Evolutionary conservation across 495 filamentous ascomycete species (phyloP), one percentile per base, ranked within the genome.

Genomic region (Aspergillus asperescens): DNA sequence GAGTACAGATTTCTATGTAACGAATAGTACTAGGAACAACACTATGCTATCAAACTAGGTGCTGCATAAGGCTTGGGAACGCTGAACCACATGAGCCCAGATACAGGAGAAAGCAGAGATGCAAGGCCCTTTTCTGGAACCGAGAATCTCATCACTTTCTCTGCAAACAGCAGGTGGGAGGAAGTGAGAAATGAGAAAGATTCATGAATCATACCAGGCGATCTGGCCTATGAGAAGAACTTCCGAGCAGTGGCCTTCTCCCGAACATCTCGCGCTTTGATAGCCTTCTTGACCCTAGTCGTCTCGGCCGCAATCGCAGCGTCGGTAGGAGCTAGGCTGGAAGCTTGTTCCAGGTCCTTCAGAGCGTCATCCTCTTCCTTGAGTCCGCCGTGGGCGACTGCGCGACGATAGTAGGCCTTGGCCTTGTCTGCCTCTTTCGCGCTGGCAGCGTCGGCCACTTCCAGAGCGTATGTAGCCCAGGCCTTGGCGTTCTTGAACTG

Each of bases 211-310:
- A 48, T 52, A 22, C 50, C 38, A 9, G 35, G 27, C 29, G 46
- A 32, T 45, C 16, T 68, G 52, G 28, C 24, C 27, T 35, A 83
- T 15, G 78, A 64, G 62, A 97, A 97, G 74, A 91, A 91, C 75
- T 90, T 96, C 72, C 82, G 82, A 63, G 89, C 93, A 23, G 85
- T 86, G 27, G 83, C 86, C 76, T 89, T 92, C 75, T 97, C 89
- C 77, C 88, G 94, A 64, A 85, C 85, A 55, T 81, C 75, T 60
- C 86, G 80, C 45, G 82, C 87, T 41, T 81, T 79, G 34, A 86
- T 78, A 48, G 74, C 78, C 73, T 85, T 84, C 80, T 92, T 95
- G 23, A 90, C 83, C 45, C 76, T 73, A 28, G 75, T 74, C 29
- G 94, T 77, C 70, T 95, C 90, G 61, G 83, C 85, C 46, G 70